Evolutionary conservation across 2,329 filamentous ascomycete genomes (phyloP), one percentile per base, ranked within the genome.

Genomic region (Epichloe gansuensis): DNA sequence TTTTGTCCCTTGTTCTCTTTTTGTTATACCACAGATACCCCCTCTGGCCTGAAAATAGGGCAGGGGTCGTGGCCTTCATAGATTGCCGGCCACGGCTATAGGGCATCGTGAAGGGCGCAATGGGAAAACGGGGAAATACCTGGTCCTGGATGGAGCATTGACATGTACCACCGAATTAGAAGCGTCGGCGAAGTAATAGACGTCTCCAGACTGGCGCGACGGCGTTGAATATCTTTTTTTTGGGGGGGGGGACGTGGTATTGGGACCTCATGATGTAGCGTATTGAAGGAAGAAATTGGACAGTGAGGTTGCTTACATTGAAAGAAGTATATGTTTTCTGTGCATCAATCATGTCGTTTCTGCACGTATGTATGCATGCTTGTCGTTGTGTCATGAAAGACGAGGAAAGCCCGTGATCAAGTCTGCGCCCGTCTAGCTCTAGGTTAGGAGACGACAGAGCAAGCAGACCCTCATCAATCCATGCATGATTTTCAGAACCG

Each of bases 1-100:
- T 46, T 25, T 25, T 21, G 27, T 47, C 21, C 23, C 49, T 49
- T 39, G 40, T 25, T 47, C 36, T 36, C 43, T 6, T 53, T 15
- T 35, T 47, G 41, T 50, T 23, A 45, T 49, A 49, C 46, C 52
- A 49, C 41, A 51, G 45, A 51, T 54, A 54, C 52, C 52, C 52
- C 46, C 27, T 47, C 34, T 38, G 42, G 15, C 31, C 39, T 27
- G 17, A 17, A 51, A 12, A 46, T 2, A 21, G 21, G 47, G n/a
- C 36, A 50, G 42, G 41, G 47, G 34, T 42, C 31, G 47, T 49
- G 51, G 43, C 44, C 43, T 50, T 50, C 47, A 53, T 38, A 43
- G 41, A 50, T 42, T 35, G 51, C 43, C 47, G 42, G 36, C 43
- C 42, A 42, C 27, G 25, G 31, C 3, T 11, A 31, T 31, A 11